Percentiles rank a stretch among this genome's conserved stretches.
Conservation (phyloP, 176 grass and related monocot species). For the Eleusine coracana region DNA sequence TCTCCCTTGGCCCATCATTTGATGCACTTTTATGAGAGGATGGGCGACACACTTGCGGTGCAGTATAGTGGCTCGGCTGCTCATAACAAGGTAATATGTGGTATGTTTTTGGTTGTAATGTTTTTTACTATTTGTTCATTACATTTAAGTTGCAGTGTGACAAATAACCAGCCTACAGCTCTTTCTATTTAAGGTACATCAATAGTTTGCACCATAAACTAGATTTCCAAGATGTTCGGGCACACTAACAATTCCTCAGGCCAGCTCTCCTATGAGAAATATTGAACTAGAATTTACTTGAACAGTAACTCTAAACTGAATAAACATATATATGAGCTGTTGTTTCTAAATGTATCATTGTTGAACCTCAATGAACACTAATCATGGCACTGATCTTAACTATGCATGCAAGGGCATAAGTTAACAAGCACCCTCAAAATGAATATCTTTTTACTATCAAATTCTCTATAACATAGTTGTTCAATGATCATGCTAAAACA, state of each 20-base stretch:
- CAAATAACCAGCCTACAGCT: not conserved
- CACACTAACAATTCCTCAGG: not conserved
- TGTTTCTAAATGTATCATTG: slow-evolving; percentile 16
- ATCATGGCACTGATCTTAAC: slow-evolving; percentile 13
- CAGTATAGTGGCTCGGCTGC: slow-evolving; percentile 94
- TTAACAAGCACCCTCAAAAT: not conserved
- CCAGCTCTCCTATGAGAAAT: not conserved
- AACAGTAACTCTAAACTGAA: not conserved
- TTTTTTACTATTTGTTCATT: slow-evolving; percentile 11
- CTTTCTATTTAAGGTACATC: slow-evolving; percentile 14
- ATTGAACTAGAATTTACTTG: slow-evolving; percentile 9
- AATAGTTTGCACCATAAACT: slow-evolving; percentile 10
- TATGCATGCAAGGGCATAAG: not conserved
- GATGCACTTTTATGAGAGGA: slow-evolving; percentile 83
- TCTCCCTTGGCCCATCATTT: slow-evolving; percentile 72
- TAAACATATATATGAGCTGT: not conserved
- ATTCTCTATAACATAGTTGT: slow-evolving; percentile 19
- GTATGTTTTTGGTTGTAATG: slow-evolving; percentile 7
- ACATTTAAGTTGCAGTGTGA: not conserved
- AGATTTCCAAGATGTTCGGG: not conserved
- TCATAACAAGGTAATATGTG: slow-evolving; percentile 84
- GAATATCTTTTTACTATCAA: not conserved
- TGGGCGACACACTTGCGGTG: slow-evolving; percentile 90
- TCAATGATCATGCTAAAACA: not conserved
- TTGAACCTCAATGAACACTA: slow-evolving; percentile 15